Evolutionary conservation across 2,329 filamentous ascomycete species (phyloP).

Genomic region (Beauveria sp.): DNA sequence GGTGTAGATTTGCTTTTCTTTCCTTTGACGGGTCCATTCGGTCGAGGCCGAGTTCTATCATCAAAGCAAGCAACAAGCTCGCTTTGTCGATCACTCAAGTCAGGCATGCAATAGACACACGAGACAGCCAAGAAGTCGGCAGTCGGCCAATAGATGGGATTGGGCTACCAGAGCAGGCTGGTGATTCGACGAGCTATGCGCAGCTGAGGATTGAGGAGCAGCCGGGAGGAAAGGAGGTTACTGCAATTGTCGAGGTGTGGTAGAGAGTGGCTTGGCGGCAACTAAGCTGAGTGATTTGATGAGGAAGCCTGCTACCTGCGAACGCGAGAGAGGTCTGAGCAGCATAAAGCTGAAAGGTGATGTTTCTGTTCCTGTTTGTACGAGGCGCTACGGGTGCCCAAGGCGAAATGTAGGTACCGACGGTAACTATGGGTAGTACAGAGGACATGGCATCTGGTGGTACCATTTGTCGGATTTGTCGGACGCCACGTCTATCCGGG

Average conservation of each 20-base stretch:
- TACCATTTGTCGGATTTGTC: not conserved
- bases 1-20: slow-evolving; percentile 1
- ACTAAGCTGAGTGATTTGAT: slow-evolving; percentile 9
- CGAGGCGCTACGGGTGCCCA: not conserved
- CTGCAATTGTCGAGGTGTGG: not conserved
- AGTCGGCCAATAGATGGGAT: not conserved
- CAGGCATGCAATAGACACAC: not conserved
- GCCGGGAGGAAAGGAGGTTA: not conserved
- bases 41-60: not conserved
- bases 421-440: not conserved
- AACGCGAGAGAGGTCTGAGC: not conserved
- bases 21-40: not conserved
- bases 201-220: not conserved
- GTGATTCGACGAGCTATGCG: not conserved
- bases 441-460: not conserved
- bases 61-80: not conserved
- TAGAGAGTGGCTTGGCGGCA: not conserved
- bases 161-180: not conserved
- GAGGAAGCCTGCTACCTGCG: not conserved
- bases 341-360: not conserved
- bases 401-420: not conserved
- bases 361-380: not conserved
- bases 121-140: not conserved
- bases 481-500: not conserved
- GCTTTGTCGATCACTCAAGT: not conserved